Evolutionary conservation across 2,329 filamentous ascomycete genomes (phyloP).

Genomic region (Pseudocercospora eumusae): DNA sequence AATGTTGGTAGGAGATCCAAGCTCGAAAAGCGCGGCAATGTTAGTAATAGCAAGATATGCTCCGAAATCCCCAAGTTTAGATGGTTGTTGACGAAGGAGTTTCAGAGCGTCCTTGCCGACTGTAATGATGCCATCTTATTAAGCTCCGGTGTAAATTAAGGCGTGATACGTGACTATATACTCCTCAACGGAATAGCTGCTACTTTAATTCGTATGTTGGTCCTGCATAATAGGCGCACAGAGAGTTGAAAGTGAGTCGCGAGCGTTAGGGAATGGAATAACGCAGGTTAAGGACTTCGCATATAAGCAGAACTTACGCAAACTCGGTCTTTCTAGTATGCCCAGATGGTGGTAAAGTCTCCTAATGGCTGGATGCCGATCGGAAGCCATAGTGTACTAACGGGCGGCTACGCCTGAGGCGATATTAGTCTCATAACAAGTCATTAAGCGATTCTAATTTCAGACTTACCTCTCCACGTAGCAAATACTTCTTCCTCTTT

Average conservation of each 20-base stretch:
- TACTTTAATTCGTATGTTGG: constrained; percentile 37
- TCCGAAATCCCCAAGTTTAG: constrained; percentile 41
- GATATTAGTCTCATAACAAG: too few relatives aligned
- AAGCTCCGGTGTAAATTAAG: constrained; percentile 61
- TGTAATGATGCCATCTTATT: constrained; percentile 48
- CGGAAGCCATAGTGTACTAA: constrained; percentile 83
- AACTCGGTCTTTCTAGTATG: constrained; percentile 69
- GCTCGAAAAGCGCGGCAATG: constrained; percentile 55
- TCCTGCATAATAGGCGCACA: constrained; percentile 56
- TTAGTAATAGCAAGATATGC: constrained; percentile 62
- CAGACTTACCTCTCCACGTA: constrained; percentile 65
- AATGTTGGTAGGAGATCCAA: constrained; percentile 54
- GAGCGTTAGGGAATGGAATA: constrained; percentile 66
- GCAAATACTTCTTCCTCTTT: constrained; percentile 70
- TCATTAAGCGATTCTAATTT: too few relatives aligned
- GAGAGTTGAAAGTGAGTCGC: constrained; percentile 69
- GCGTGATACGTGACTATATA: constrained; percentile 66
- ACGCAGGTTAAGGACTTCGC: constrained; percentile 68
- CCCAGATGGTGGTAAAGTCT: constrained; percentile 87
- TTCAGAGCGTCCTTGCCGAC: constrained; percentile 55
- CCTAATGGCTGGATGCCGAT: constrained; percentile 72
- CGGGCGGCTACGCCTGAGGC: constrained; percentile 63
- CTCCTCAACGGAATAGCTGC: constrained; percentile 54
- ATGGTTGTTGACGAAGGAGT: constrained; percentile 60
- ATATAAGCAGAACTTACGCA: constrained; percentile 74